Conservation (phyloP, 352 stramenopile genomes). For the Globisporangium ultimum region DNA sequence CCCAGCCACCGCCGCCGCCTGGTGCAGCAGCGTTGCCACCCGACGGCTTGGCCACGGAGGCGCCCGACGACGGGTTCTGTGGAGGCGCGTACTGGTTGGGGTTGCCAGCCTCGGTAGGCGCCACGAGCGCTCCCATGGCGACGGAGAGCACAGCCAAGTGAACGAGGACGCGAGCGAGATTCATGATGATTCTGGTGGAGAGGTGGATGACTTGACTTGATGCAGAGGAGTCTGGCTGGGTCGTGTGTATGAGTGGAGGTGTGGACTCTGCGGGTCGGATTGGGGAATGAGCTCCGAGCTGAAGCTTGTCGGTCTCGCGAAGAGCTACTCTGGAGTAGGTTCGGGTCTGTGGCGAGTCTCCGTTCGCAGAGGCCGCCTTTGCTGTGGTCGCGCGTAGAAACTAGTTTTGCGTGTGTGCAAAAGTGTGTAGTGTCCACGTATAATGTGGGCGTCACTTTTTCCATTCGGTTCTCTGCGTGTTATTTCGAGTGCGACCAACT, state of each 20-base stretch:
- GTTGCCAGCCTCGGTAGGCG: background rate
- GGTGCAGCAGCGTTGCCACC: no score
- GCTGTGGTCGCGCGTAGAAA: no score
- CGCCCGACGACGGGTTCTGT: background rate
- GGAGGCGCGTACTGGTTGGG: background rate
- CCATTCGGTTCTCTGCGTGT: no score
- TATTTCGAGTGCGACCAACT: no score
- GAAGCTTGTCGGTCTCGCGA: no score
- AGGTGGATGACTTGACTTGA: background rate
- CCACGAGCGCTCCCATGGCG: background rate
- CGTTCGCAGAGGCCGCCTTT: no score
- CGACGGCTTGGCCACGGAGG: background rate
- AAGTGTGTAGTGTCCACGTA: no score
- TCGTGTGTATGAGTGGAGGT: background rate
- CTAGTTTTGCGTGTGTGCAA: no score
- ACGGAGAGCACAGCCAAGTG: constrained; percentile 1
- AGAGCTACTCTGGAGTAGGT: no score
- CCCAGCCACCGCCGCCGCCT: no score
- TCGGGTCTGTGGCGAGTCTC: no score
- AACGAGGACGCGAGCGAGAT: constrained; percentile 2
- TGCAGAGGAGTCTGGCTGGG: background rate
- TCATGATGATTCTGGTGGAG: background rate
- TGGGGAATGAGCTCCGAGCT: background rate
- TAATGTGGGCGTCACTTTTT: no score
- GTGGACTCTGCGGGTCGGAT: constrained; percentile 1